Percentiles rank a stretch among this genome's conserved stretches.
phyloP scores from a whole-genome alignment of 306 rosid genomes.

The Rosa lucieae region DNA sequence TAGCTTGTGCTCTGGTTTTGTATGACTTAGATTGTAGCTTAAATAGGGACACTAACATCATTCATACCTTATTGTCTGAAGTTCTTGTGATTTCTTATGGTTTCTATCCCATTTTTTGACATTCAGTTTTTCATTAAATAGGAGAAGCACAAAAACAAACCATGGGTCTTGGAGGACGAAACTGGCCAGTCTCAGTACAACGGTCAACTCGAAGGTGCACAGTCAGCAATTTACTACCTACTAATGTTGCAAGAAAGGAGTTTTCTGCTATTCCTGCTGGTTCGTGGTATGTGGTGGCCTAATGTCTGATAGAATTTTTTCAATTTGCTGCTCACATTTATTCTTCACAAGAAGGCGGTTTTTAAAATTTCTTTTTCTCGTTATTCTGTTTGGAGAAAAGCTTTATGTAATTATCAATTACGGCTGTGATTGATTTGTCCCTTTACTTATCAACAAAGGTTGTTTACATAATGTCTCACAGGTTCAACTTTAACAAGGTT shows the following conservation, averaged over 20 bases:
- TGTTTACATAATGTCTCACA: too few relatives aligned
- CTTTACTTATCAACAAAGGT: too few relatives aligned
- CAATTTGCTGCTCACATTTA: not conserved
- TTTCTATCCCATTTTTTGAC: not conserved
- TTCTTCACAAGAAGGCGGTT: not conserved
- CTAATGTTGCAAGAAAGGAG: conserved; percentile 82
- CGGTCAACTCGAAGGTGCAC: conserved; percentile 95
- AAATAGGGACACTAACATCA: not conserved
- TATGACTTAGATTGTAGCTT: not conserved
- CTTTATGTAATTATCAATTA: not conserved
- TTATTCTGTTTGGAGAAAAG: conserved; percentile 6
- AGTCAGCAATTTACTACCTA: conserved; percentile 85
- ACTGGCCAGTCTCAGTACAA: conserved; percentile 84
- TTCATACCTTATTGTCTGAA: not conserved
- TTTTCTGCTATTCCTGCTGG: conserved; percentile 97
- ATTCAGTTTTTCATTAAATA: conserved; percentile 28
- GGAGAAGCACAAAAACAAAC: conserved; percentile 95
- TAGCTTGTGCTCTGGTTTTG: not conserved
- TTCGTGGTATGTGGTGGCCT: conserved; percentile 68
- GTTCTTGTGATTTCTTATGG: not conserved
- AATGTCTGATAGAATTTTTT: not conserved
- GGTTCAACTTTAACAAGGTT: too few relatives aligned
- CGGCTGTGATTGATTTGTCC: too few relatives aligned
- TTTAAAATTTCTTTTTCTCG: not conserved
- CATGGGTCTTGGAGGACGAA: conserved; percentile 98